Evolutionary conservation across 257 asterid genomes (phyloP), one percentile per base, ranked within the genome.

Genomic region (Buddleja alternifolia): DNA sequence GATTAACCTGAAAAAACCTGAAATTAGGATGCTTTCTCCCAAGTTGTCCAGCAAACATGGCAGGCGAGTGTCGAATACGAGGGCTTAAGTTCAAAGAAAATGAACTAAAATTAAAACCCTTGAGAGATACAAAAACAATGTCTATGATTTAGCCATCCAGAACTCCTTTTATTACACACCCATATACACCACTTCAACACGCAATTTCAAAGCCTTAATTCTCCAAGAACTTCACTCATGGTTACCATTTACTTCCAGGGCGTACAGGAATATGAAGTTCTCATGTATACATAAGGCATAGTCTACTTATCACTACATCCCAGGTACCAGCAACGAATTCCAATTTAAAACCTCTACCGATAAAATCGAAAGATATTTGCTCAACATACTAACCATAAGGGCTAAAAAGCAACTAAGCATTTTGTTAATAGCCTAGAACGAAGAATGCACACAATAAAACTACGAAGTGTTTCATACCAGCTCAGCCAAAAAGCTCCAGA

Each of bases 1-100:
- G 84, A 71, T 77, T 81, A 67, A 59, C 85, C 99, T 93, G 87
- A 42, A 80, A 74, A 72, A 36, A 47, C n/a, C 63, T 58, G 45
- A 75, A 64, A 37, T 74, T 45, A 77, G 53, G 67, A 78, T 54
- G 62, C 54, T 51, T 72, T 39, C 70, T 70, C 42, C 56, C 34
- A 44, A 45, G n/a, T 61, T 11, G 48, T 23, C 29, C 61, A 40
- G 63, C 7, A 50, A 69, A 52, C 19, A 54, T 17, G 17, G 64
- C 50, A 29, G 5, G 5, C 41, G 0, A 65, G 37, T 63, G 11
- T 9, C 4, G 34, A 62, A 23, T 52, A 54, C 36, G 6, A 57
- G 41, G 16, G 32, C 7, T 6, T 11, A 17, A 25, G 42, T 41
- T 8, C 41, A 29, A 23, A 8, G 7, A 15, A 17, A 16, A 19